Conservation (phyloP, 129 eudicot genomes). For the Heracleum sosnowskyi region DNA sequence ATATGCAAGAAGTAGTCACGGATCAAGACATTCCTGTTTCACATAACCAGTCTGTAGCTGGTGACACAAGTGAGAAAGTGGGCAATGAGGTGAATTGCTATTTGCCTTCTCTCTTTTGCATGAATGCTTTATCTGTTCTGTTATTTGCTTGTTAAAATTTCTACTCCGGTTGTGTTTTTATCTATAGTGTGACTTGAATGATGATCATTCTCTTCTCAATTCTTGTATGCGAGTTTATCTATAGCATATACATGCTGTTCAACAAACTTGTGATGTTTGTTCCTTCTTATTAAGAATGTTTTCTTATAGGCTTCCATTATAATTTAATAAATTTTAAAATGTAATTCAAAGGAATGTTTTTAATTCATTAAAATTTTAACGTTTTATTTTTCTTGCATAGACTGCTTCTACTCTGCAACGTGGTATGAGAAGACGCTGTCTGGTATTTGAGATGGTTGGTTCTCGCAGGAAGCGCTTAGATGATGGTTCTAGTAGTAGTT, state of each 20-base stretch:
- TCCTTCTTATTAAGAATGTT: too few relatives aligned
- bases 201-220: not conserved
- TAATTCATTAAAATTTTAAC: too few relatives aligned
- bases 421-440: slow-evolving; percentile 82
- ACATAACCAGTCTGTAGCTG: slow-evolving; percentile 23
- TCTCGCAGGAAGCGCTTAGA: slow-evolving; percentile 53
- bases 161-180: not conserved
- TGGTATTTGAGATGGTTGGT: slow-evolving; percentile 78
- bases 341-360: not conserved
- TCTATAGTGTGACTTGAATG: not conserved
- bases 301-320: not conserved
- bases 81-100: slow-evolving; percentile 50
- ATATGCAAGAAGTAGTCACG: slow-evolving; percentile 29
- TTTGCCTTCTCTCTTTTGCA: not conserved
- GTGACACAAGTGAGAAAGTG: slow-evolving; percentile 30
- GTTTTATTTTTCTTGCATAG: slow-evolving; percentile 20
- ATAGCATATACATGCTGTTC: too few relatives aligned
- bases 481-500: slow-evolving; percentile 30
- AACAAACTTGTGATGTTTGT: not conserved
- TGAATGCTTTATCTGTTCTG: not conserved
- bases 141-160: not conserved
- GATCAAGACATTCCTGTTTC: slow-evolving; percentile 29
- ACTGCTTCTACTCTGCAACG: slow-evolving; percentile 47
- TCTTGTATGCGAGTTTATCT: not conserved
- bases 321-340: too few relatives aligned